Conservation (phyloP, 2,329 filamentous ascomycete species). For the Colletotrichum sp. region DNA sequence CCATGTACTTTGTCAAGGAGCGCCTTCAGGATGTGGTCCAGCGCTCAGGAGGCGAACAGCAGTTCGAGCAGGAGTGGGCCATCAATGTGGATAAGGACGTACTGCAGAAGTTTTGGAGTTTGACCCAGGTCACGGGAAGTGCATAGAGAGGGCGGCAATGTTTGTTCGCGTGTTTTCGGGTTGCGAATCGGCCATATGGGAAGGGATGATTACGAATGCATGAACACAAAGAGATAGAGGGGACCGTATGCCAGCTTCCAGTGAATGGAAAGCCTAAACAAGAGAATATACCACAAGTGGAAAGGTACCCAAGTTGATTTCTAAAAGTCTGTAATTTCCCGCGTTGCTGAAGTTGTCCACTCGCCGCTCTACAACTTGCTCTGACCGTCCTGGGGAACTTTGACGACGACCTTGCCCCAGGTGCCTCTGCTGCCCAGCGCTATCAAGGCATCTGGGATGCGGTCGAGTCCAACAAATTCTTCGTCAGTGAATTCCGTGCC, state of each 20-base stretch:
- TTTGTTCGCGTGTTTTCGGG: not conserved
- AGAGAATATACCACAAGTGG: not conserved
- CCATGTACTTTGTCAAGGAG: constrained; percentile 67
- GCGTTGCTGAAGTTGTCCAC: not conserved
- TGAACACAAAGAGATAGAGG: constrained; percentile 1
- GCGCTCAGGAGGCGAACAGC: constrained; percentile 65
- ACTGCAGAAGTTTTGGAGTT: constrained; percentile 59
- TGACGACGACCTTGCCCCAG: constrained; percentile 96
- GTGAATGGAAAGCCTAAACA: not conserved
- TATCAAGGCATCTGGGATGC: constrained; percentile 75
- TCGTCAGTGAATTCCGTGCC: constrained; percentile 84
- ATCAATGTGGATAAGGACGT: constrained; percentile 79
- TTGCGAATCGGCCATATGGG: not conserved
- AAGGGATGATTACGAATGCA: constrained; percentile 13
- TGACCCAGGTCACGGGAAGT: not conserved
- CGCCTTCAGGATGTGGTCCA: constrained; percentile 64
- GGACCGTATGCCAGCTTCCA: not conserved
- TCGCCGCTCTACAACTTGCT: constrained; percentile 53
- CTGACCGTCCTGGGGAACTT: constrained; percentile 72
- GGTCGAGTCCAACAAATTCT: constrained; percentile 83
- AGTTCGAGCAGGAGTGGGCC: constrained; percentile 71
- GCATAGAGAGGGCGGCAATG: not conserved
- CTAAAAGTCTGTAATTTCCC: not conserved
- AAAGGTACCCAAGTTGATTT: not conserved
- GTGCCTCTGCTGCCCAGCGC: constrained; percentile 81